These are phyloP conservation scores for Corrigiola litoralis DNA, from an alignment of 179 eudicot species.

Conservation along the genomic window DNA sequence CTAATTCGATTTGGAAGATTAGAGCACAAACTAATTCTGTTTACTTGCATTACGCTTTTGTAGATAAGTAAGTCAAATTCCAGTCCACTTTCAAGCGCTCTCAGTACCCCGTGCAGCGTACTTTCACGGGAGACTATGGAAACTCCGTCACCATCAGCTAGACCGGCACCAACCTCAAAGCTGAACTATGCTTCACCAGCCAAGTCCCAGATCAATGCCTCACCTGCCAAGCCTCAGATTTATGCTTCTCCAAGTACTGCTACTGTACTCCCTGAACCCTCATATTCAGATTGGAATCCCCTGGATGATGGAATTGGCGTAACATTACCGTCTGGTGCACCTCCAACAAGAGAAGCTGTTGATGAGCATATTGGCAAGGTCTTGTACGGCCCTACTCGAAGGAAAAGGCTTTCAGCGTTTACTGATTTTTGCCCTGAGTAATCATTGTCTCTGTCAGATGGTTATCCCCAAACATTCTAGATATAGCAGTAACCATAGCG, in stretches of 20 bases:
- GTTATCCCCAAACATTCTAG: too few relatives aligned
- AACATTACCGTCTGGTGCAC: not conserved
- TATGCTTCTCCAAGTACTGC: too few relatives aligned
- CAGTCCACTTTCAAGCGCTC: conserved; percentile 38
- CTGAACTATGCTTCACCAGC: conserved; percentile 16
- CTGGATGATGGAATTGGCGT: too few relatives aligned
- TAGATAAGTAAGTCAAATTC: conserved; percentile 20
- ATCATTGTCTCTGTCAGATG: not conserved
- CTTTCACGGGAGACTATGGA: conserved; percentile 9
- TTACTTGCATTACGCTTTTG: not conserved
- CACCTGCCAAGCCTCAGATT: too few relatives aligned
- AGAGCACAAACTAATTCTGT: not conserved
- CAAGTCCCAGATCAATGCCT: conserved; percentile 16
- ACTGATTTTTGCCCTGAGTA: conserved; percentile 3
- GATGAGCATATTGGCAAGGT: not conserved
- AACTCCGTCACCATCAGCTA: conserved; percentile 15
- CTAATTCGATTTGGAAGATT: not conserved
- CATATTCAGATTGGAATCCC: too few relatives aligned
- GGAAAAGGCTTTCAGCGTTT: conserved; percentile 4
- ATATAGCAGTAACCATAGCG: too few relatives aligned
- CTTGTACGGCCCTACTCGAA: conserved; percentile 3
- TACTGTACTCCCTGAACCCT: too few relatives aligned
- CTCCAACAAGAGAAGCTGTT: not conserved
- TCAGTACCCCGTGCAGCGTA: conserved; percentile 28
- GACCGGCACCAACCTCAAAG: conserved; percentile 15